Evolutionary conservation across 192 early-diverging fungal genomes (phyloP), one percentile per base, ranked within the genome.

Genomic region (Backusella circina): DNA sequence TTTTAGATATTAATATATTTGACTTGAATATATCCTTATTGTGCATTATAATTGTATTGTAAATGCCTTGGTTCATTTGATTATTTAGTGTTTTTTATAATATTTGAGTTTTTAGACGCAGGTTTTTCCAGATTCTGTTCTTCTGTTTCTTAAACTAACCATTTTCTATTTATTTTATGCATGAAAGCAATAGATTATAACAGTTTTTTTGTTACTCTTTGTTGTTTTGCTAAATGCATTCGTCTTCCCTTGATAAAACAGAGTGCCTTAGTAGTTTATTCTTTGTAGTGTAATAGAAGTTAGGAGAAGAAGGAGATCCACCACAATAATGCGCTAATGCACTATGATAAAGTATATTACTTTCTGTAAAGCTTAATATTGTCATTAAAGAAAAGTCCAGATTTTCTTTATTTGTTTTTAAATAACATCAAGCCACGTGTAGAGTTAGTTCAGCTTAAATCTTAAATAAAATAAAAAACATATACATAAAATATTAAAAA

Each of bases 401-500:
- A 61, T 61, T 61, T 61, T 61, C 54, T 61, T 61, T 61, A 12
- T 61, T 51, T 51, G 2, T 44, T 15, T 44, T 57, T 61, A 23
- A 15, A 15, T 12, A n/a, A n/a, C n/a, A n/a, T n/a, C n/a, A n/a
- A n/a, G n/a, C n/a, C n/a, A n/a, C n/a, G n/a, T n/a, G n/a, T n/a
- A n/a, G n/a, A n/a, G n/a, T n/a, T n/a, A n/a, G n/a, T n/a, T n/a
- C n/a, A n/a, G n/a, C n/a, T n/a, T n/a, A n/a, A n/a, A n/a, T n/a
- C n/a, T n/a, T n/a, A n/a, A n/a, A n/a, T 41, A 16, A 41, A 41
- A 41, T 41, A 41, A 61, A 61, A 61, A 23, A 61, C 21, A 61
- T 61, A 15, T 61, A 61, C 54, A 57, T 57, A 57, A 57, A 57
- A 57, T 57, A 57, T 57, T 57, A 57, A 57, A 47, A 37, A 51